Percentiles rank a stretch among this genome's conserved stretches.
Evolutionary conservation across 2,329 filamentous ascomycete species (phyloP).

Genomic region (Drechslerella dactyloides): DNA sequence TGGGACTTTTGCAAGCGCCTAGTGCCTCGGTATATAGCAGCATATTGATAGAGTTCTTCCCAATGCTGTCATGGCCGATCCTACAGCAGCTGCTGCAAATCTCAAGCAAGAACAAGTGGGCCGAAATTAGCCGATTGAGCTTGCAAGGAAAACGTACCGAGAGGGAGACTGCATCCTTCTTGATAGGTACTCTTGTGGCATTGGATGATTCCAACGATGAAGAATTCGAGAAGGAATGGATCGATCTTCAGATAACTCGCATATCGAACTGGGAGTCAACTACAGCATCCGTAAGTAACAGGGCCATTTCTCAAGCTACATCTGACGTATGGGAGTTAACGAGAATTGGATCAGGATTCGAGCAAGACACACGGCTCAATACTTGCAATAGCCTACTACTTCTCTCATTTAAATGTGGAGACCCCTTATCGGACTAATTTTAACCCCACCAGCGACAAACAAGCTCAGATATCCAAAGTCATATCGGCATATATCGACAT

Average conservation of each 20-base stretch:
- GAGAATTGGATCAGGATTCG: conserved; percentile 23
- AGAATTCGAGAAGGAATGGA: conserved; percentile 19
- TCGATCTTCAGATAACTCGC: conserved; percentile 25
- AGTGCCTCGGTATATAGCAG: conserved; percentile 25
- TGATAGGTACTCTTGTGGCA: conserved; percentile 36
- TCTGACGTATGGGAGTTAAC: not conserved
- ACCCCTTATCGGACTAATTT: conserved; percentile 13
- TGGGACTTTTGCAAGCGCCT: conserved; percentile 18
- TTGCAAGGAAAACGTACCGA: conserved; percentile 42
- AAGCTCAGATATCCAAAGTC: conserved; percentile 17
- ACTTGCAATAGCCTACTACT: conserved; percentile 28
- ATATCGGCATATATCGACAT: conserved; percentile 37
- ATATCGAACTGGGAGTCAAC: conserved; percentile 31
- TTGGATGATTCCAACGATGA: conserved; percentile 11
- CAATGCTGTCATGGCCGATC: conserved; percentile 41
- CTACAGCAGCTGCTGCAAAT: conserved; percentile 28
- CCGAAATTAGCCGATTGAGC: conserved; percentile 25
- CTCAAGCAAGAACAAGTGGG: conserved; percentile 33
- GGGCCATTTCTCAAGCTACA: not conserved
- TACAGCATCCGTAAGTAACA: conserved; percentile 24
- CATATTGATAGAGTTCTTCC: conserved; percentile 43
- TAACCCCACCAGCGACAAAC: not conserved
- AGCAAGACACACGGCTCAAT: conserved; percentile 41
- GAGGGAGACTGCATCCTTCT: conserved; percentile 33
- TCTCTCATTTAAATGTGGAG: conserved; percentile 28